Base-by-base conservation (phyloP, 176 grass and related monocot genomes). In the Avena insularis region DNA sequence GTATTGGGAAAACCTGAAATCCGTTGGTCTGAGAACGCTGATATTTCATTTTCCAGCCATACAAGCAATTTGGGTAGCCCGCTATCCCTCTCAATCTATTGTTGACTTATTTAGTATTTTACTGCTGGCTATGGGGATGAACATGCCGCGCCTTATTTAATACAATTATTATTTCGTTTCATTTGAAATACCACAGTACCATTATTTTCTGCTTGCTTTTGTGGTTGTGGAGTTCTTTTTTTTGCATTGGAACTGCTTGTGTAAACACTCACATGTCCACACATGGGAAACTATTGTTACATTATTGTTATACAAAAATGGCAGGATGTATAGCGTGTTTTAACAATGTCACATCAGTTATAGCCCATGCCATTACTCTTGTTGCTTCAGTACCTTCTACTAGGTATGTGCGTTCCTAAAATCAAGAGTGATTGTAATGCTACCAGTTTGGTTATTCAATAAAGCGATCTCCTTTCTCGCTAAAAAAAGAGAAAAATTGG, bases 361-460 rank as follows among this genome's bases (percentile, higher is more conserved):
- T 66, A 43, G 11, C 20, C 29, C 75, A 78, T 78, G 74, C 1
- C 23, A 78, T 58, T 57, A 6, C 51, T 36, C 31, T 36, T 68
- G 15, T 70, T 70, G 29, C 31, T 38, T 55, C 31, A 58, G 8
- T 33, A 38, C 75, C 75, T 58, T 38, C 61, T 29, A 12, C 61
- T 63, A 64, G 61, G 5, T 68, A 38, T 38, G 3, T 40, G 33
- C 9, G 15, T 69, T 11, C 38, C 6, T 69, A 17, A 38, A 69
- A 69, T 69, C 33, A 69, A 69, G 35, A 69, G 31, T 19, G 66
- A 40, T 68, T 35, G 23, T 64, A 29, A 64, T 11, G 11, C 61
- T 29, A 13, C 62, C 59, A 61, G 59, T 69, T 69, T 69, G 31
- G 31, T 69, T 69, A 69, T 69, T 69, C 66, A 69, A 16, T 40